These are phyloP conservation scores for Osmanthus fragrans DNA, from an alignment of 257 asterid genomes.

Conservation along the genomic window DNA sequence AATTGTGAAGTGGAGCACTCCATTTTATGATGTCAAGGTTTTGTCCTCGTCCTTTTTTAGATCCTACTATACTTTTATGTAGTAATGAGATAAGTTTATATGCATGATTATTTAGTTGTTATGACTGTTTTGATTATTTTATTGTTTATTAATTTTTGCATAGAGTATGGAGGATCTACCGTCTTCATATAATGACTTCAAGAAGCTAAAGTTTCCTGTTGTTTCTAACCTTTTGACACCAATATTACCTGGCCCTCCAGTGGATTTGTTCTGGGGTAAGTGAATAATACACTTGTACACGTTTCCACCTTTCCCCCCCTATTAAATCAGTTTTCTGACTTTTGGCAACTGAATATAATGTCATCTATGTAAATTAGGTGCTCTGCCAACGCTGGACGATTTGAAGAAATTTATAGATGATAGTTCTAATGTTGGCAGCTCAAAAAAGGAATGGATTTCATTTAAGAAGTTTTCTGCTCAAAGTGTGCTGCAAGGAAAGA, in stretches of 20 bases:
- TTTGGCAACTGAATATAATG: slow-evolving; percentile 21
- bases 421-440: slow-evolving; percentile 28
- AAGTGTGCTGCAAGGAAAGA: slow-evolving; percentile 45
- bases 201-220: slow-evolving; percentile 52
- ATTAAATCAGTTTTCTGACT: background rate
- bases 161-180: slow-evolving; percentile 70
- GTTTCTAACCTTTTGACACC: slow-evolving; percentile 49
- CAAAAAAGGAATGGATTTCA: slow-evolving; percentile 46
- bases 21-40: slow-evolving; percentile 71
- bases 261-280: slow-evolving; percentile 73
- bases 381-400: slow-evolving; percentile 60
- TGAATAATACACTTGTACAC: slow-evolving; percentile 12
- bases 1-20: slow-evolving; percentile 60
- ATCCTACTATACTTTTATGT: background rate
- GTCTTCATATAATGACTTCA: slow-evolving; percentile 59
- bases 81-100: slow-evolving; percentile 6
- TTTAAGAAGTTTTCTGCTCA: slow-evolving; percentile 38
- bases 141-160: slow-evolving; percentile 6
- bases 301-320: background rate
- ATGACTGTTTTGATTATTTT: background rate
- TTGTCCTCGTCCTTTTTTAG: slow-evolving; percentile 7
- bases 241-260: slow-evolving; percentile 36
- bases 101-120: slow-evolving; percentile 8
- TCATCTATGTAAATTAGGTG: slow-evolving; percentile 44
- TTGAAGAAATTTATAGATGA: slow-evolving; percentile 46